These are phyloP conservation scores for Pelargonium australe DNA, from an alignment of 441 rosid genomes.

Conservation along the genomic window DNA sequence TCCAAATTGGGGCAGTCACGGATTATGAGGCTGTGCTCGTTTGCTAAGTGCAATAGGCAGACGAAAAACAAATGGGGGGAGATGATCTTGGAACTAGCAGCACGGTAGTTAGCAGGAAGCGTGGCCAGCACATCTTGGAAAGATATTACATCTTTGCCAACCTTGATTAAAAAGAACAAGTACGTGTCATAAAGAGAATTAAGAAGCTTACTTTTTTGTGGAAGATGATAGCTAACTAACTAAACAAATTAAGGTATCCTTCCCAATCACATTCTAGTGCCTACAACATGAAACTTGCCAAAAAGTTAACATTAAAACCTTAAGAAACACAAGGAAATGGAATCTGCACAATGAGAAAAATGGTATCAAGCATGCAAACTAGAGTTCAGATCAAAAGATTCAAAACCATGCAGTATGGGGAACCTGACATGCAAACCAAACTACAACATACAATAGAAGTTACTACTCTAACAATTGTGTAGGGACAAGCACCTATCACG, in stretches of 20 bases:
- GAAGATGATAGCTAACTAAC: background rate
- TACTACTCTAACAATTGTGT: too few relatives aligned
- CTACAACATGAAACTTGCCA: background rate
- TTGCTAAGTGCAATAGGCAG: conserved; percentile 84
- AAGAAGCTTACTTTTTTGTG: background rate
- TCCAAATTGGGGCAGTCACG: conserved; percentile 45
- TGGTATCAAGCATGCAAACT: background rate
- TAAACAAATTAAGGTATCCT: background rate
- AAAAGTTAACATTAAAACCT: background rate
- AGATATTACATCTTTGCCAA: conserved; percentile 36
- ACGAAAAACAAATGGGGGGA: conserved; percentile 93
- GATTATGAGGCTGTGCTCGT: conserved; percentile 71
- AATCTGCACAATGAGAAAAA: background rate
- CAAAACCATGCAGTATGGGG: too few relatives aligned
- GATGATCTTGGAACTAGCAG: conserved; percentile 52
- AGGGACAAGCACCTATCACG: too few relatives aligned
- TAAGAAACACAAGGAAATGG: too few relatives aligned
- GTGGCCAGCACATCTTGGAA: conserved; percentile 59
- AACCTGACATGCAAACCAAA: too few relatives aligned
- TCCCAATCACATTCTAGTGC: background rate
- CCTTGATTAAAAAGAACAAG: conserved; percentile 16
- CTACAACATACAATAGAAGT: too few relatives aligned
- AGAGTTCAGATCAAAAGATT: too few relatives aligned
- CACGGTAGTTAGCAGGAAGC: conserved; percentile 65
- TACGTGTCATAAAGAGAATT: background rate